Percentiles rank a stretch among this genome's conserved stretches.
Conservation (phyloP, 257 asterid species). For the Eucommia ulmoides region DNA sequence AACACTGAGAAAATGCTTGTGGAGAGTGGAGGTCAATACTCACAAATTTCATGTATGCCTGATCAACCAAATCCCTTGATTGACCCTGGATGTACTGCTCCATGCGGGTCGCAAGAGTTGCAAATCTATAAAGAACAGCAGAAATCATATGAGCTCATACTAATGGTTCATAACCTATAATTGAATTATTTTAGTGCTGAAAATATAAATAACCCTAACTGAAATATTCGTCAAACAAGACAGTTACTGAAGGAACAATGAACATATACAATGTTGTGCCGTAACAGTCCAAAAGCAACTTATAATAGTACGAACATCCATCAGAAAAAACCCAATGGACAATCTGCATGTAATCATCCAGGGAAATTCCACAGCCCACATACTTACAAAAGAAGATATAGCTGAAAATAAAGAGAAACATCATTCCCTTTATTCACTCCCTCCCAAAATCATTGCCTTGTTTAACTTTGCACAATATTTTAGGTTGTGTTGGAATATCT, state of each 20-base stretch:
- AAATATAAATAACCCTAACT: neutral
- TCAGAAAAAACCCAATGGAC: neutral
- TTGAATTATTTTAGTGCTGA: neutral
- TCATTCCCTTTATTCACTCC: no score
- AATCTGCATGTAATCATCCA: neutral
- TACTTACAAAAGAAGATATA: neutral
- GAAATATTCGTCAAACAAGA: neutral
- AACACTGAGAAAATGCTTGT: no score
- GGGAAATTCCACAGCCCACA: neutral
- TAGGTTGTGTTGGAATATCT: no score
- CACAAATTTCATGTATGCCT: constrained; percentile 86
- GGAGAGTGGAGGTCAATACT: constrained; percentile 21
- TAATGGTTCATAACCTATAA: neutral
- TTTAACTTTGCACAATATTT: no score
- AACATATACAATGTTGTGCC: neutral
- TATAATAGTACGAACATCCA: neutral
- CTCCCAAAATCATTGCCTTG: no score
- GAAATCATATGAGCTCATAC: neutral
- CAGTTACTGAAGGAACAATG: neutral
- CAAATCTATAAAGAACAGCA: constrained; percentile 34
- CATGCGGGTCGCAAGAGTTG: constrained; percentile 95
- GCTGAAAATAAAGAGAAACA: no score
- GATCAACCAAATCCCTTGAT: constrained; percentile 97
- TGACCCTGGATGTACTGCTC: constrained; percentile 98
- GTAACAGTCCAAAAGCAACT: neutral